Evolutionary conservation across 148 eudicot genomes (phyloP).

Genomic region (Rhododendron kiyosumense): DNA sequence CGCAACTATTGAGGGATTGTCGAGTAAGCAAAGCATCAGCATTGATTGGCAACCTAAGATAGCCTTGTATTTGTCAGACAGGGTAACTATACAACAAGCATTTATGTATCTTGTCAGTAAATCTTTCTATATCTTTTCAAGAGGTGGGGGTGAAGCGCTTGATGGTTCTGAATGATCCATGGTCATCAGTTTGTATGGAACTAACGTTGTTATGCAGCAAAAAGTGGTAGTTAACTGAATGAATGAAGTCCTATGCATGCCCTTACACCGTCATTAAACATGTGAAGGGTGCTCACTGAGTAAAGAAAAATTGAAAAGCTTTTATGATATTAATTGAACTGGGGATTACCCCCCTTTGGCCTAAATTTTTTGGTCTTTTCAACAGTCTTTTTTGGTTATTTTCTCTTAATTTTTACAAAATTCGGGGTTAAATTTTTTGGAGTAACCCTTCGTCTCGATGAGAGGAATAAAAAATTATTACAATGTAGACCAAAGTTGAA

Average conservation of each 20-base stretch:
- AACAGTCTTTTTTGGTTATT: background rate
- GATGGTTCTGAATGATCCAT: background rate
- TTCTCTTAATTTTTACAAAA: too few relatives aligned
- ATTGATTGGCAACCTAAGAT: background rate
- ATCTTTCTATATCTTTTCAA: background rate
- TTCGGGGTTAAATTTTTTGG: too few relatives aligned
- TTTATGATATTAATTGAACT: background rate
- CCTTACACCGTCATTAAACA: constrained; percentile 4
- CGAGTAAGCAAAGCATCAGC: background rate
- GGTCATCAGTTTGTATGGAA: background rate
- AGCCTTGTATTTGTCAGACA: background rate
- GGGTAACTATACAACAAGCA: background rate
- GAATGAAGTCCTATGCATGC: background rate
- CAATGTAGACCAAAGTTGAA: background rate
- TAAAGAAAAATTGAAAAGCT: background rate
- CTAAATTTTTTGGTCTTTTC: too few relatives aligned
- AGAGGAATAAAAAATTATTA: too few relatives aligned
- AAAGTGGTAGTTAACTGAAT: background rate
- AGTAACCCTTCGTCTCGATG: too few relatives aligned
- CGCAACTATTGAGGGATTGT: background rate
- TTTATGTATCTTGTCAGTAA: background rate
- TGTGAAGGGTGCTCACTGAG: background rate
- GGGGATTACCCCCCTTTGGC: background rate
- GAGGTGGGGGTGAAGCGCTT: background rate
- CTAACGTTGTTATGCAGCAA: background rate